phyloP scores from a whole-genome alignment of 192 early-diverging fungal species.

The Coemansia sp. region DNA sequence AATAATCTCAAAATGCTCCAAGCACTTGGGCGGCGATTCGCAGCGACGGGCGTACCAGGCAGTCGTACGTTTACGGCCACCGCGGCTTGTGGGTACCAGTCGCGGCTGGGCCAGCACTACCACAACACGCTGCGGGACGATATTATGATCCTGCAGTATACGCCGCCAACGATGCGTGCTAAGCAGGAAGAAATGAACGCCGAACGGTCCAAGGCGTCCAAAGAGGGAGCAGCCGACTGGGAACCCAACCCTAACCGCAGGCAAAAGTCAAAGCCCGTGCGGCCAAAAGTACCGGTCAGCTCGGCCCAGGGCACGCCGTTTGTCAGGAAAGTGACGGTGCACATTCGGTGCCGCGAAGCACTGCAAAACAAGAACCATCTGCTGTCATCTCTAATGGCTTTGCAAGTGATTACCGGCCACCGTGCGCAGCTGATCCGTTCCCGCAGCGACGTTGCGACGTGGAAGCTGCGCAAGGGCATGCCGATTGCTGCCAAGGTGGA shows the following conservation, averaged over 20 bases:
- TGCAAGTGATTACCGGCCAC: constrained; percentile 83
- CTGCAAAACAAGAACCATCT: constrained; percentile 86
- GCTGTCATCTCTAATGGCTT: constrained; percentile 85
- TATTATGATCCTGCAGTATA: constrained; percentile 70
- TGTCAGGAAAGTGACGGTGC: constrained; percentile 72
- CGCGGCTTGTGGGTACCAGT: constrained; percentile 32
- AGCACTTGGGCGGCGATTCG: constrained; percentile 21
- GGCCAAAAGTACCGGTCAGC: constrained; percentile 61
- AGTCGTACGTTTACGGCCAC: constrained; percentile 28
- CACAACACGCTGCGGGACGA: constrained; percentile 73
- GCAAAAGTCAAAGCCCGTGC: constrained; percentile 51
- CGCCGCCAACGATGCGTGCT: constrained; percentile 58
- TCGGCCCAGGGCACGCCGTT: constrained; percentile 65
- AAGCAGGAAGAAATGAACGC: constrained; percentile 35
- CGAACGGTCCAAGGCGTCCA: constrained; percentile 27
- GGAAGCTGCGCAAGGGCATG: constrained; percentile 91
- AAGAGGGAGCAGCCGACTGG: constrained; percentile 19
- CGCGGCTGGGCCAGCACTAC: constrained; percentile 73
- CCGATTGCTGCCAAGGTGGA: constrained; percentile 82
- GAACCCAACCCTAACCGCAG: constrained; percentile 53
- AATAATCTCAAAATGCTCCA: constrained; percentile 18
- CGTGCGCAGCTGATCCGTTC: constrained; percentile 81
- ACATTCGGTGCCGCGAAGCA: constrained; percentile 85
- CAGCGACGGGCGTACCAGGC: neutral
- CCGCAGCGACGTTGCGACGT: constrained; percentile 71